A percentile compares a stretch with the other conserved stretches of the same genome.
phyloP scores from a whole-genome alignment of 257 asterid species.

The Orobanche coerulescens region DNA sequence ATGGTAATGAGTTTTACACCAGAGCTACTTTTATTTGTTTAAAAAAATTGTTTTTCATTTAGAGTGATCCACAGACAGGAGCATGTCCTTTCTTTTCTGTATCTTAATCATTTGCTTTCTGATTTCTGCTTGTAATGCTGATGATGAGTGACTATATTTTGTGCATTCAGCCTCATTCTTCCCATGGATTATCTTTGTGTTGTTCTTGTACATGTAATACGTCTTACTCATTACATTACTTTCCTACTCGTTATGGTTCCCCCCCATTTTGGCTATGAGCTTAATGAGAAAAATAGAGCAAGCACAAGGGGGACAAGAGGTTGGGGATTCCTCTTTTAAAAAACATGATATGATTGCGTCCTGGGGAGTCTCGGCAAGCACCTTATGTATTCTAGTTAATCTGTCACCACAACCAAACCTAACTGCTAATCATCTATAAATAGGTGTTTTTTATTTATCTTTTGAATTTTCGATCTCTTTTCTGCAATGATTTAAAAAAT shows the following conservation, averaged over 20 bases:
- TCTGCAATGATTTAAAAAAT: neutral
- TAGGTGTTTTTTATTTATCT: no score
- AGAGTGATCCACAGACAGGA: no score
- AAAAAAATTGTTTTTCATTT: neutral
- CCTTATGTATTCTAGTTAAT: neutral
- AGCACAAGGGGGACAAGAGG: no score
- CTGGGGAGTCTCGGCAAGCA: neutral
- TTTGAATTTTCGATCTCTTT: neutral
- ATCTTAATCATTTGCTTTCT: neutral
- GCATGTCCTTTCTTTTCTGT: neutral
- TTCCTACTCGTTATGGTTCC: no score
- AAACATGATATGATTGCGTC: neutral
- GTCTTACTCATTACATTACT: no score
- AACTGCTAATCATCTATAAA: neutral
- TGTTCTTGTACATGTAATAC: no score
- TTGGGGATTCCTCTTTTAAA: neutral
- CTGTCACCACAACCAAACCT: neutral
- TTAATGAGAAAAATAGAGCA: no score
- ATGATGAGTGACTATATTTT: neutral
- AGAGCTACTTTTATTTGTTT: constrained; percentile 1
- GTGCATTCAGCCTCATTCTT: neutral
- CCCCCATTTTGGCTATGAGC: no score
- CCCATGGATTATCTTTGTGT: no score
- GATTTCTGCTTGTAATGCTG: neutral
- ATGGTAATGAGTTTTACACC: constrained; percentile 4